phyloP scores from a whole-genome alignment of 2,329 filamentous ascomycete species.

The Chaetomium sp. region DNA sequence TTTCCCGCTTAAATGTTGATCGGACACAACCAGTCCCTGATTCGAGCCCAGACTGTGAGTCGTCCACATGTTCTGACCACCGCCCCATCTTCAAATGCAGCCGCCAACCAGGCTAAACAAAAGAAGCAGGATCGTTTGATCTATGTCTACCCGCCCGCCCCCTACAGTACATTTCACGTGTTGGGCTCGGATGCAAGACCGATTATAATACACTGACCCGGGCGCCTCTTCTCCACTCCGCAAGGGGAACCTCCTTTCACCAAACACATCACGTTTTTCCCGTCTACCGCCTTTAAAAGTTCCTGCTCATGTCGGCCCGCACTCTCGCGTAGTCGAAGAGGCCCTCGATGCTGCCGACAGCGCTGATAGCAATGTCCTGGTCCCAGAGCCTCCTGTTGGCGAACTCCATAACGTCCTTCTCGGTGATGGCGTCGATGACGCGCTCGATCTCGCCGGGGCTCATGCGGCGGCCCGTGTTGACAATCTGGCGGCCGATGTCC shows the following conservation, averaged over 20 bases:
- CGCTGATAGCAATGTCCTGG: conserved; percentile 90
- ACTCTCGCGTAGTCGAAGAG: conserved; percentile 66
- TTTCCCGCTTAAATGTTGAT: background rate
- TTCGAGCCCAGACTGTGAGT: no score
- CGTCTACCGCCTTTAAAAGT: conserved; percentile 36
- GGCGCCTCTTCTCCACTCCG: conserved; percentile 19
- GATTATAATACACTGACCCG: conserved; percentile 40
- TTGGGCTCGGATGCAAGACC: conserved; percentile 40
- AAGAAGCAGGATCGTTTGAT: conserved; percentile 36
- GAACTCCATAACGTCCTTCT: conserved; percentile 97
- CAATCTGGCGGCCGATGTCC: conserved; percentile 97
- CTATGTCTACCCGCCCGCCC: conserved; percentile 39
- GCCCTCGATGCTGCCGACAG: conserved; percentile 90
- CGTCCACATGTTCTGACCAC: no score
- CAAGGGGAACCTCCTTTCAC: background rate
- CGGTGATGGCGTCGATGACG: conserved; percentile 82
- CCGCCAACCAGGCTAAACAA: conserved; percentile 19
- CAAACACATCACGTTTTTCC: background rate
- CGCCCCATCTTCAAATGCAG: background rate
- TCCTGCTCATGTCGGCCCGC: conserved; percentile 43
- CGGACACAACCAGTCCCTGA: no score
- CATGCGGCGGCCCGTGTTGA: conserved; percentile 93
- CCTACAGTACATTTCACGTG: conserved; percentile 44
- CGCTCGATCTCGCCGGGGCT: conserved; percentile 92
- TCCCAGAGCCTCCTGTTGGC: conserved; percentile 96